A percentile compares a stretch with the other conserved stretches of the same genome.
phyloP scores from a whole-genome alignment of 768 basidiomycete genomes.

The Rhodotorula taiwanensis region DNA sequence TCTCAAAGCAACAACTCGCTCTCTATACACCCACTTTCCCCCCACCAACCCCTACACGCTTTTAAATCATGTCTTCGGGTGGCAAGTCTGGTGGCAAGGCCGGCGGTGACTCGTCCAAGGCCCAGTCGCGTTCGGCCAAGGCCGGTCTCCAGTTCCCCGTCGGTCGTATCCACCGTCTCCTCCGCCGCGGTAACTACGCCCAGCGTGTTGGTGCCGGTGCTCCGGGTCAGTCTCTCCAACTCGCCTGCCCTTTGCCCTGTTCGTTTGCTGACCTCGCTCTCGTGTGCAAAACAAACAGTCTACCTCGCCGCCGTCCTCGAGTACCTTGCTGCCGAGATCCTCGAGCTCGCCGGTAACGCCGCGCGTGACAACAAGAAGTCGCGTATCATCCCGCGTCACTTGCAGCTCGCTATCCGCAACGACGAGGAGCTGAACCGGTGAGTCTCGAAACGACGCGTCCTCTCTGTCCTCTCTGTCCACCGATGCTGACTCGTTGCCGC shows the following conservation, averaged over 20 bases:
- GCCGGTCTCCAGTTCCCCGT: constrained; percentile 68
- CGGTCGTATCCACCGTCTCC: constrained; percentile 73
- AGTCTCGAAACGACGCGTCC: background rate
- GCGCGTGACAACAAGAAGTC: constrained; percentile 54
- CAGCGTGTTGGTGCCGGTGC: constrained; percentile 65
- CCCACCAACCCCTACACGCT: background rate
- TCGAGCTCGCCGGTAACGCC: constrained; percentile 78
- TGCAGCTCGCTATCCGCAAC: constrained; percentile 77
- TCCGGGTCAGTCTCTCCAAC: constrained; percentile 62
- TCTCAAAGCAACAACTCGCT: no score
- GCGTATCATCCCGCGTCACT: constrained; percentile 87
- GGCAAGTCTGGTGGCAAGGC: constrained; percentile 44
- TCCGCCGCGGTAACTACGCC: constrained; percentile 67
- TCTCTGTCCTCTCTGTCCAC: background rate
- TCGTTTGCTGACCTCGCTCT: background rate
- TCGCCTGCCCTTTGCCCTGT: constrained; percentile 46
- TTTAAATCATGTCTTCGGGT: constrained; percentile 41
- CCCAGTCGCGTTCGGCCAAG: constrained; percentile 30
- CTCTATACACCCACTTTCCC: constrained; percentile 1
- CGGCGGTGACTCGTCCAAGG: constrained; percentile 40
- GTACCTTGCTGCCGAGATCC: constrained; percentile 86
- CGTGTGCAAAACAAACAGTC: constrained; percentile 53
- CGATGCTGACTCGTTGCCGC: constrained; percentile 37
- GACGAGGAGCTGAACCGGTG: constrained; percentile 39
- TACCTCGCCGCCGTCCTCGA: constrained; percentile 87